These are phyloP conservation scores for Camellia japonica DNA, from an alignment of 148 eudicot genomes.

Conservation along the genomic window DNA sequence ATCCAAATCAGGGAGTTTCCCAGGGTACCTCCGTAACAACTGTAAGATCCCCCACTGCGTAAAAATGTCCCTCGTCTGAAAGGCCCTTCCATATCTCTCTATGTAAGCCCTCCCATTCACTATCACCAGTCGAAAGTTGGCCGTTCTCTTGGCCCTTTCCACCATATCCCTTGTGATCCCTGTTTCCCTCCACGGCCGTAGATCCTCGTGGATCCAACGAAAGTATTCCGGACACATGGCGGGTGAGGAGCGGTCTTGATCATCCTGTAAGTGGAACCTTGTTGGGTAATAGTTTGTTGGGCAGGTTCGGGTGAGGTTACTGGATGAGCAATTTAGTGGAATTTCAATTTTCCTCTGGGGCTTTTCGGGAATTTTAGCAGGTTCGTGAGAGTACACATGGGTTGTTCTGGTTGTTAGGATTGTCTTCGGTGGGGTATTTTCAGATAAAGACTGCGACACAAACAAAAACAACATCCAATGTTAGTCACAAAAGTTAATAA, in stretches of 20 bases:
- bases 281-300: conserved; percentile 49
- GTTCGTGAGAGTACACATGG: conserved; percentile 8
- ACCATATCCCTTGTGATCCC: conserved; percentile 67
- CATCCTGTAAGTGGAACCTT: conserved; percentile 24
- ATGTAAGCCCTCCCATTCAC: conserved; percentile 61
- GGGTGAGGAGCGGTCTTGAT: conserved; percentile 34
- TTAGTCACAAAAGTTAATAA: not conserved
- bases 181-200: conserved; percentile 61
- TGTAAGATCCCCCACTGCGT: conserved; percentile 79
- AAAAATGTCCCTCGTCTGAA: conserved; percentile 64
- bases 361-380: conserved; percentile 17
- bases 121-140: conserved; percentile 59
- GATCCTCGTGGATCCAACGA: conserved; percentile 84
- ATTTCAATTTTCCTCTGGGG: conserved; percentile 22
- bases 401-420: conserved; percentile 9
- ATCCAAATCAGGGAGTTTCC: conserved; percentile 79
- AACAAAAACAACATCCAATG: not conserved
- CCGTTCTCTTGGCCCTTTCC: conserved; percentile 47
- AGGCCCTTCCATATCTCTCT: conserved; percentile 39
- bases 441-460: conserved; percentile 33
- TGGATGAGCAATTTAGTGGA: conserved; percentile 45
- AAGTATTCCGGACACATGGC: conserved; percentile 71
- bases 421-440: conserved; percentile 13
- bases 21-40: conserved; percentile 73
- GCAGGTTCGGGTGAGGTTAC: conserved; percentile 40